These are phyloP conservation scores for Zymoseptoria ardabiliae DNA, from an alignment of 2,329 filamentous ascomycete species.

Conservation along the genomic window DNA sequence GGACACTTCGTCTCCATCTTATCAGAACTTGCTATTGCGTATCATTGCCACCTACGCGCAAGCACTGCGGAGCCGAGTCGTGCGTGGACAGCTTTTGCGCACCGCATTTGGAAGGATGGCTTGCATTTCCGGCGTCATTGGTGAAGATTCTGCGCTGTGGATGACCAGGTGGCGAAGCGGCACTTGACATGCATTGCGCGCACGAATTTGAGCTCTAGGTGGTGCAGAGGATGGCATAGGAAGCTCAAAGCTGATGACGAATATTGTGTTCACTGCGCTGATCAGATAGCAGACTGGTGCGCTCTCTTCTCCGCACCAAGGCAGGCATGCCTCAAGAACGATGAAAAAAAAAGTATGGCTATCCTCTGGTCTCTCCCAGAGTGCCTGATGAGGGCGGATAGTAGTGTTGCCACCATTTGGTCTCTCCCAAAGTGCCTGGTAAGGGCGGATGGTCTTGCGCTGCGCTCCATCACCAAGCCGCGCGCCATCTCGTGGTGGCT, in stretches of 20 bases:
- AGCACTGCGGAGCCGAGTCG: background rate
- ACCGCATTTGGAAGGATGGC: background rate
- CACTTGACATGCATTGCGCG: background rate
- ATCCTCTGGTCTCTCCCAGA: background rate
- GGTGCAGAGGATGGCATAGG: background rate
- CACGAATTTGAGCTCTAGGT: background rate
- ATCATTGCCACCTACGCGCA: background rate
- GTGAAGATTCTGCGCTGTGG: background rate
- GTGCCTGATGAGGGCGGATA: background rate
- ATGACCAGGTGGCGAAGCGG: background rate
- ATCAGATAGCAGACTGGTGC: background rate
- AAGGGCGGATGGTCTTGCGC: background rate
- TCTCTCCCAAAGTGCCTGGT: background rate
- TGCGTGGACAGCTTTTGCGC: background rate
- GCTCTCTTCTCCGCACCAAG: background rate
- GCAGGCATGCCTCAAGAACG: background rate
- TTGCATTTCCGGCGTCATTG: background rate
- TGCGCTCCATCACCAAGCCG: background rate
- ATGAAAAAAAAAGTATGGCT: background rate
- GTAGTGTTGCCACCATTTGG: background rate
- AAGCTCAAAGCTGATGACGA: background rate
- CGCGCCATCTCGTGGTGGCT: background rate
- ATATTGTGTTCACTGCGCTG: background rate
- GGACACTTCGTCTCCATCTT: background rate
- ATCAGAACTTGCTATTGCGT: background rate